A percentile compares a stretch with the other conserved stretches of the same genome.
Evolutionary conservation across 345 rosid genomes (phyloP).

Genomic region (Barbarea vulgaris): DNA sequence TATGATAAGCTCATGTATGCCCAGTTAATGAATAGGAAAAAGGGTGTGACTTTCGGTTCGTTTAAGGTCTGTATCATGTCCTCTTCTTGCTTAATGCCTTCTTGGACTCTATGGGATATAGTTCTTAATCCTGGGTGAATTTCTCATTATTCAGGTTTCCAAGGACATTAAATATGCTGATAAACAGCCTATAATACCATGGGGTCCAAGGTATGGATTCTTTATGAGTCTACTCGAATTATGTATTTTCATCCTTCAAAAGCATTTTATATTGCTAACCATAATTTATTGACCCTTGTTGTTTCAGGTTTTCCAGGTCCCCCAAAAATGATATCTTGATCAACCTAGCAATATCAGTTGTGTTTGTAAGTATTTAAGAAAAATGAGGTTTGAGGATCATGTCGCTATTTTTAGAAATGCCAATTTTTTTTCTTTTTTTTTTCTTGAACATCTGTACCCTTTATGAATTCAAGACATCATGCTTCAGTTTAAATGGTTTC

Average conservation of each 20-base stretch:
- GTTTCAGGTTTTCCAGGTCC: constrained; percentile 77
- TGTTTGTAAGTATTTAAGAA: constrained; percentile 69
- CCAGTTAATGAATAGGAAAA: constrained; percentile 75
- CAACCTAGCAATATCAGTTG: constrained; percentile 88
- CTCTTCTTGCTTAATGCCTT: not conserved
- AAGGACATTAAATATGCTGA: constrained; percentile 98
- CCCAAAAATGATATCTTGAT: constrained; percentile 61
- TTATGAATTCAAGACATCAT: constrained; percentile 2
- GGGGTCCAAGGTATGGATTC: constrained; percentile 90
- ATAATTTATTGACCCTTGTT: not conserved
- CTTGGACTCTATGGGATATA: not conserved
- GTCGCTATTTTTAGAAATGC: not conserved
- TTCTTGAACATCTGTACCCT: not conserved
- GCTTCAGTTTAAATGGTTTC: not conserved
- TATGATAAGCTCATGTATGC: constrained; percentile 96
- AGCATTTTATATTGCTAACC: not conserved
- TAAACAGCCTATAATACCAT: constrained; percentile 90
- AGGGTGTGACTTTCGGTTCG: constrained; percentile 85
- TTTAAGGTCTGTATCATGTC: constrained; percentile 55
- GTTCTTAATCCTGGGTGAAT: constrained; percentile 9
- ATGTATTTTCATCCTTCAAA: not conserved
- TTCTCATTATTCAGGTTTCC: constrained; percentile 66
- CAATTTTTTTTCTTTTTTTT: not conserved
- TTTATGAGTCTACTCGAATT: not conserved
- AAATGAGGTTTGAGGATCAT: constrained; percentile 23